phyloP scores from a whole-genome alignment of 139 green algal genomes.

The Closterium sp. region DNA sequence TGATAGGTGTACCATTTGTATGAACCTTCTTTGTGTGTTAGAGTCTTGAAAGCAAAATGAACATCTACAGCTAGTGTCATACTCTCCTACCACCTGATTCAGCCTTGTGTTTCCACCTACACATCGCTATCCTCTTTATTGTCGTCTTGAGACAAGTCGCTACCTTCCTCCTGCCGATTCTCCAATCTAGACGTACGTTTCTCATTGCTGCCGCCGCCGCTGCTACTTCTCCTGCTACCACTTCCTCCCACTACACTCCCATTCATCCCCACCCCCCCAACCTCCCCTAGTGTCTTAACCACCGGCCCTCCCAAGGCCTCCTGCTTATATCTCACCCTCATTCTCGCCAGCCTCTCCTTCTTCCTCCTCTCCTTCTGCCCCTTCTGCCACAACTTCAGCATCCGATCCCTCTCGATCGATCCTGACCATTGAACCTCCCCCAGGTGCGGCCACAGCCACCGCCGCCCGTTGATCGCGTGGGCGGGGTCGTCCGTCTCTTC shows the following conservation, averaged over 20 bases:
- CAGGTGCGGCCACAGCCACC: slow-evolving; percentile 29
- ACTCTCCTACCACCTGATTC: too few relatives aligned
- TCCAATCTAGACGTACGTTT: neutral
- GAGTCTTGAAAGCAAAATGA: too few relatives aligned
- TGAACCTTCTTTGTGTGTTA: too few relatives aligned
- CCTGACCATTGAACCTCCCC: slow-evolving; percentile 30
- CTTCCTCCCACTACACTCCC: neutral
- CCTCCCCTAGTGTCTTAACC: neutral
- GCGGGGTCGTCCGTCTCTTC: slow-evolving; percentile 22
- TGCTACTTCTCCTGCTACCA: neutral
- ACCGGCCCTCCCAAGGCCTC: neutral
- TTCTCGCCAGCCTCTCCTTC: neutral
- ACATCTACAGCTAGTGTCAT: too few relatives aligned
- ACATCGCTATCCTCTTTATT: neutral
- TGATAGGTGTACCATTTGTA: too few relatives aligned
- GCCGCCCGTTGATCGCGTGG: neutral
- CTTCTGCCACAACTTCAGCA: neutral
- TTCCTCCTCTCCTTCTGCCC: neutral
- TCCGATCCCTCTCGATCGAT: neutral
- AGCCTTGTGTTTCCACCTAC: too few relatives aligned
- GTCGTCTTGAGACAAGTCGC: neutral
- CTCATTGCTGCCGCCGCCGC: neutral
- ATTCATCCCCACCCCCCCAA: neutral
- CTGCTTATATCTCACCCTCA: neutral
- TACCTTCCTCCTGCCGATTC: neutral